A percentile compares a stretch with the other conserved stretches of the same genome.
Evolutionary conservation across 768 basidiomycete species (phyloP).

Genomic region (Cyclocybe aegerita): DNA sequence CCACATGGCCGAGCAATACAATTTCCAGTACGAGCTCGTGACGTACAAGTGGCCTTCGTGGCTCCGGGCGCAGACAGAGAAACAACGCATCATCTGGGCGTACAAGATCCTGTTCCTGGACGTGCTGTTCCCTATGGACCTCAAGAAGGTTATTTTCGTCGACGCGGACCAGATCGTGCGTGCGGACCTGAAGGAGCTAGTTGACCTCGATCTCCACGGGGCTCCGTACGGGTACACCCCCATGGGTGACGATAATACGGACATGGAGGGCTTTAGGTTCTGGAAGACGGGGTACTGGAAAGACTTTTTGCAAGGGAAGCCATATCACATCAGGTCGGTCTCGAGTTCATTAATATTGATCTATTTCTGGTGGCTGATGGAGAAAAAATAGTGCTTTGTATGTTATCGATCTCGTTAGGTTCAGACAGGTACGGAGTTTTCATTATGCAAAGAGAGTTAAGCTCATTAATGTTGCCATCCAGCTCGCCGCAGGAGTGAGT

Average conservation of each 20-base stretch:
- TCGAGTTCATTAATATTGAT: neutral
- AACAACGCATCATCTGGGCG: conserved; percentile 98
- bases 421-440: conserved; percentile 67
- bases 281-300: conserved; percentile 99
- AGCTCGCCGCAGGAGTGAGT: conserved; percentile 54
- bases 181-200: conserved; percentile 90
- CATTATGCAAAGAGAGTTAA: neutral
- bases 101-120: conserved; percentile 99
- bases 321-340: conserved; percentile 92
- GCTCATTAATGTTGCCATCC: conserved; percentile 4
- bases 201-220: conserved; percentile 90
- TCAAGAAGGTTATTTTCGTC: conserved; percentile 99
- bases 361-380: too few species aligned
- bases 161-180: conserved; percentile 98
- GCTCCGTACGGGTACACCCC: conserved; percentile 96
- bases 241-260: conserved; percentile 93
- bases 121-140: conserved; percentile 97
- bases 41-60: conserved; percentile 99
- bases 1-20: conserved; percentile 85
- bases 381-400: conserved; percentile 73
- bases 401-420: conserved; percentile 92
- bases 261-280: conserved; percentile 98
- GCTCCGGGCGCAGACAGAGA: conserved; percentile 96
- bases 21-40: conserved; percentile 95
- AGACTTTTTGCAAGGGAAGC: conserved; percentile 77